Evolutionary conservation across 2,329 filamentous ascomycete species (phyloP), one percentile per base, ranked within the genome.

Genomic region (Xylariaceae sp.): DNA sequence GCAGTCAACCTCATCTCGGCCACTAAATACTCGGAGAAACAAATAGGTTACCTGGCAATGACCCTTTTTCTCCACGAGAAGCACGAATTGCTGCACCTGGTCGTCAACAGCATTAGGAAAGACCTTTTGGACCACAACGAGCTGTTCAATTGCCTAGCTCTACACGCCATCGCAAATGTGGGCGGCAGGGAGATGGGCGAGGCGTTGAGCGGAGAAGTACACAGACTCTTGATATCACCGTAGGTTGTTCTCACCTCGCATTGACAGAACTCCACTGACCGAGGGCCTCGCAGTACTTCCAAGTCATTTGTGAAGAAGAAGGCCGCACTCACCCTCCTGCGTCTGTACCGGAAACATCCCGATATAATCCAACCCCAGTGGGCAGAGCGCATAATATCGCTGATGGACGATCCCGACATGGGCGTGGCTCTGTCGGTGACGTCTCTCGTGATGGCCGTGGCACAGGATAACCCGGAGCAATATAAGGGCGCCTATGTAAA

Each of bases 231-330:
- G 45, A 97, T 98, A 51, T 95, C 90, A 43, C 92, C 92, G 85
- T 94, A 72, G 57, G 85, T 74, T 31, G 33, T 18, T 19, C 28
- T 9, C 18, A 11, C 18, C 18, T 17, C 11, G 27, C 36, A 27
- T 41, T 24, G n/a, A 6, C 11, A 24, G 3, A 17, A 17, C 15
- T 13, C 8, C 15, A 36, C 48, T 54, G 41, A 48, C 37, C 33
- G n/a, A n/a, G 4, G 16, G 15, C 21, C 31, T 39, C 5, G 35
- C 43, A 71, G 69, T 32, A 72, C 71, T 6, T 97, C 90, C 1
- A 98, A 97, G 65, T 82, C 92, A 0, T 98, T 98, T 53, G 92
- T 98, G 44, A 98, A 98, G 74, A 98, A 98, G 69, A 98, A 98
- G 73, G 90, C 92, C 1, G 92, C 92, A 5, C 70, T 98, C 36